Conservation (phyloP, 352 stramenopile species). For the Globisporangium spinosum region DNA sequence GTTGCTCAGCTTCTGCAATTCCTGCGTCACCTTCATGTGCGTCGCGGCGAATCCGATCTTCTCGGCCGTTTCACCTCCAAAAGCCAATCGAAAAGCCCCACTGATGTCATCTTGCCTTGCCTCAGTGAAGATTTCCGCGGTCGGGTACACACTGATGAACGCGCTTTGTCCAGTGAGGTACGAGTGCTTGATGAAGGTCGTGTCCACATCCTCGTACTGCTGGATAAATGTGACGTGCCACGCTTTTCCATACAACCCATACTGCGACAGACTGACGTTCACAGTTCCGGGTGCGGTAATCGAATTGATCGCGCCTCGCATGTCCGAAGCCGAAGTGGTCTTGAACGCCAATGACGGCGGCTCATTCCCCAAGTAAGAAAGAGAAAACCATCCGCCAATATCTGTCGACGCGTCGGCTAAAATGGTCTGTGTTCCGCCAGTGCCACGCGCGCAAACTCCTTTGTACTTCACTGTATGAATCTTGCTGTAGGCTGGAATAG, state of each 20-base stretch:
- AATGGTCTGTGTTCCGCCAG: conserved; percentile 61
- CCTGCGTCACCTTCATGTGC: conserved; percentile 64
- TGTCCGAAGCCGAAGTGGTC: conserved; percentile 73
- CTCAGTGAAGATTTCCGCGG: conserved; percentile 56
- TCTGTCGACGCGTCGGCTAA: conserved; percentile 66
- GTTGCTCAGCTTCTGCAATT: conserved; percentile 58
- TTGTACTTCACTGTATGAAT: conserved; percentile 72
- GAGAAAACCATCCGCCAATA: conserved; percentile 88
- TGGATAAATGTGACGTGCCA: conserved; percentile 92
- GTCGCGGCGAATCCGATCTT: conserved; percentile 57
- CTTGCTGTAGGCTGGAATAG: conserved; percentile 39
- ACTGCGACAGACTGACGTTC: conserved; percentile 71
- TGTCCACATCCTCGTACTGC: conserved; percentile 51
- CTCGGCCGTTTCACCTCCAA: conserved; percentile 52
- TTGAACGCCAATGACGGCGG: conserved; percentile 62
- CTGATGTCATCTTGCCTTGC: conserved; percentile 54
- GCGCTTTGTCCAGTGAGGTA: conserved; percentile 70
- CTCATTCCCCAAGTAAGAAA: conserved; percentile 85
- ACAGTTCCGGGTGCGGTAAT: conserved; percentile 82
- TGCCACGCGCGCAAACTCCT: conserved; percentile 47
- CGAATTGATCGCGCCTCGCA: conserved; percentile 86
- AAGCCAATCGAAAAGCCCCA: conserved; percentile 54
- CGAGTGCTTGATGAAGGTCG: conserved; percentile 72
- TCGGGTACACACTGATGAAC: conserved; percentile 65
- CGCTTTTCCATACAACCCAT: conserved; percentile 61